Evolutionary conservation across 2,329 filamentous ascomycete genomes (phyloP).

Genomic region (Colletotrichum acutatum): DNA sequence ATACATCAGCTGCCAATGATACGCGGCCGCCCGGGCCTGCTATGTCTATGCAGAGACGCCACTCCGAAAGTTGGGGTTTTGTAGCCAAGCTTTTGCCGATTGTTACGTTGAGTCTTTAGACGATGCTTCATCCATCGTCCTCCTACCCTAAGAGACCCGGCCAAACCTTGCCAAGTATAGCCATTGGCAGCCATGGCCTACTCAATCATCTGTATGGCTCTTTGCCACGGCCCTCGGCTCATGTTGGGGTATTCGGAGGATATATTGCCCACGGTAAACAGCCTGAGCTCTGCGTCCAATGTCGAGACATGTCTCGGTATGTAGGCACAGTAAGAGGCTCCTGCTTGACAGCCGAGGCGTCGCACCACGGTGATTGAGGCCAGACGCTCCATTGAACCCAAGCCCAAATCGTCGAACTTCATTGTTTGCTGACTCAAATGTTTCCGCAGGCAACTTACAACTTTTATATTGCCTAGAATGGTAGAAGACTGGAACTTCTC

Average conservation of each 20-base stretch:
- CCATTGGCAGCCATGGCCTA: not conserved
- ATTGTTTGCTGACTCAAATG: not conserved
- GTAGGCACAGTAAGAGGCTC: not conserved
- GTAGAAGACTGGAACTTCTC: not conserved
- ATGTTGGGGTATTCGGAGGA: constrained; percentile 11
- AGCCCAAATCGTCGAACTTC: not conserved
- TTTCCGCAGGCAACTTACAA: not conserved
- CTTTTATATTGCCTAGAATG: not conserved
- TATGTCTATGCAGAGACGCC: not conserved
- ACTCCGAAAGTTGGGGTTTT: not conserved
- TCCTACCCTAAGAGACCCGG: constrained; percentile 13
- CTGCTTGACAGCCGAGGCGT: not conserved
- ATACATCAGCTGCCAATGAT: not conserved
- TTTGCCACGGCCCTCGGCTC: not conserved
- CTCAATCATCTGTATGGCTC: not conserved
- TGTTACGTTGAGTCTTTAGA: not conserved
- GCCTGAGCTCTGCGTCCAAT: not conserved
- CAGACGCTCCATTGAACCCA: not conserved
- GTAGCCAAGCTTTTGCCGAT: not conserved
- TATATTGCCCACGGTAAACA: not conserved
- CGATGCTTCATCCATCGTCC: not conserved
- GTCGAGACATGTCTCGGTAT: constrained; percentile 14
- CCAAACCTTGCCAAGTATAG: constrained; percentile 20
- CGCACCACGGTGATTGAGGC: not conserved
- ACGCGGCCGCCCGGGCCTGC: too few species aligned